A percentile compares a stretch with the other conserved stretches of the same genome.
These are phyloP conservation scores for Talaromyces sp. DNA, from an alignment of 2,329 filamentous ascomycete species.

Conservation along the genomic window DNA sequence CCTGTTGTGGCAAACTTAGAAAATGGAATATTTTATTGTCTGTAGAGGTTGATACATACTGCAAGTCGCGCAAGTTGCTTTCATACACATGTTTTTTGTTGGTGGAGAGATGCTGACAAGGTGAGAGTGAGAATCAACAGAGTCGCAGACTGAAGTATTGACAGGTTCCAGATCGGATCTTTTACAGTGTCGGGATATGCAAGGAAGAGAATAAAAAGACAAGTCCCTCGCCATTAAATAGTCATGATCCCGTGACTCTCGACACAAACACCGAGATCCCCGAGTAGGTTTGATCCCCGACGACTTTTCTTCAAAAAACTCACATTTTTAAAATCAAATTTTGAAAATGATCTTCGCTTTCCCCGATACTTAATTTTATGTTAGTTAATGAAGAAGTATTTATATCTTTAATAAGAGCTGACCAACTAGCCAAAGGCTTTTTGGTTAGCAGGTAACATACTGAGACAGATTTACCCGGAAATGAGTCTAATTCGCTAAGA, in stretches of 20 bases:
- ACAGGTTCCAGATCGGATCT: background rate
- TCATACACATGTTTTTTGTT: constrained; percentile 6
- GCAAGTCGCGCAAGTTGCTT: constrained; percentile 10
- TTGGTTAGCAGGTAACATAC: no score
- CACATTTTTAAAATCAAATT: background rate
- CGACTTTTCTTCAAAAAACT: background rate
- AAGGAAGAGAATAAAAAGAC: background rate
- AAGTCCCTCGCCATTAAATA: background rate
- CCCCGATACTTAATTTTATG: no score
- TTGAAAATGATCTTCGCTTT: no score
- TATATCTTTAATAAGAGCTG: no score
- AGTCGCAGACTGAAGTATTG: background rate
- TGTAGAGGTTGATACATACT: background rate
- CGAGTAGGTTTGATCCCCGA: background rate
- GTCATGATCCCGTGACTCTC: background rate
- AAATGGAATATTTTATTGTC: background rate
- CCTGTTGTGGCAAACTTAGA: background rate
- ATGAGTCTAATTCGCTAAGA: background rate
- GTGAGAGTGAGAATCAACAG: background rate
- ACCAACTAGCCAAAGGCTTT: no score
- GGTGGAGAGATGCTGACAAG: background rate
- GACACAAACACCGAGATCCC: background rate
- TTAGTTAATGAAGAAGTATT: no score
- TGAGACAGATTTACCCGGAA: background rate
- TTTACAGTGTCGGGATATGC: background rate